A percentile compares a stretch with the other conserved stretches of the same genome.
These are phyloP conservation scores for Ustilago xerochloae DNA, from an alignment of 1,284 basidiomycete species.

Conservation along the genomic window DNA sequence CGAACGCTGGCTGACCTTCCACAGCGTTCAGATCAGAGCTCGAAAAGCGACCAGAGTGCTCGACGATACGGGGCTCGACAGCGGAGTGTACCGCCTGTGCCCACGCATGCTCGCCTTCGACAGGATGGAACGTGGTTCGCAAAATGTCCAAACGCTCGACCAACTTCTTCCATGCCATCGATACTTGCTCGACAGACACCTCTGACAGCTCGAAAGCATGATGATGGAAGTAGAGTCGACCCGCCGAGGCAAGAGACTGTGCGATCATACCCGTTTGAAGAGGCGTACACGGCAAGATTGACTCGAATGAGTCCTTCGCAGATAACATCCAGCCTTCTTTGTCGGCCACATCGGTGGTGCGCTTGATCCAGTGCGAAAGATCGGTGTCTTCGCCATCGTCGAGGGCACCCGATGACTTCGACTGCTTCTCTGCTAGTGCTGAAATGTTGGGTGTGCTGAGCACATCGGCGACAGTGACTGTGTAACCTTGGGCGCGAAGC, in stretches of 20 bases:
- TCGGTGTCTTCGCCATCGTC: not conserved
- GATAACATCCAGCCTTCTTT: conserved; percentile 21
- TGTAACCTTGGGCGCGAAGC: conserved; percentile 29
- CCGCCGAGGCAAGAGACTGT: conserved; percentile 49
- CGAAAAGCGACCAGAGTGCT: conserved; percentile 17
- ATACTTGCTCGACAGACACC: conserved; percentile 1
- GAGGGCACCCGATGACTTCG: not conserved
- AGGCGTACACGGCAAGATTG: conserved; percentile 62
- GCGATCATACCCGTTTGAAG: conserved; percentile 65
- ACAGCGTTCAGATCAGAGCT: conserved; percentile 1
- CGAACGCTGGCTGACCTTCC: conserved; percentile 36
- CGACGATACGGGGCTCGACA: conserved; percentile 8
- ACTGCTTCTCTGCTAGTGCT: conserved; percentile 41
- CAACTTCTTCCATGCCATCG: conserved; percentile 43
- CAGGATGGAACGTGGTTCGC: conserved; percentile 56
- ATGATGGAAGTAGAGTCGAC: conserved; percentile 57
- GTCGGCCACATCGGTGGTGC: conserved; percentile 3
- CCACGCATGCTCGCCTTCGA: conserved; percentile 49
- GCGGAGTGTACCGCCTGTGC: conserved; percentile 49
- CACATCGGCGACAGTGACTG: conserved; percentile 46
- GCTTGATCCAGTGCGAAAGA: conserved; percentile 12
- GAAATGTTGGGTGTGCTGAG: conserved; percentile 48
- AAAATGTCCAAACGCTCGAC: conserved; percentile 53
- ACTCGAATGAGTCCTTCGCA: conserved; percentile 25
- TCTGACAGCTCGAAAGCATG: conserved; percentile 36